These are phyloP conservation scores for Cyclotella sp. DNA, from an alignment of 108 stramenopile species.

Conservation along the genomic window DNA sequence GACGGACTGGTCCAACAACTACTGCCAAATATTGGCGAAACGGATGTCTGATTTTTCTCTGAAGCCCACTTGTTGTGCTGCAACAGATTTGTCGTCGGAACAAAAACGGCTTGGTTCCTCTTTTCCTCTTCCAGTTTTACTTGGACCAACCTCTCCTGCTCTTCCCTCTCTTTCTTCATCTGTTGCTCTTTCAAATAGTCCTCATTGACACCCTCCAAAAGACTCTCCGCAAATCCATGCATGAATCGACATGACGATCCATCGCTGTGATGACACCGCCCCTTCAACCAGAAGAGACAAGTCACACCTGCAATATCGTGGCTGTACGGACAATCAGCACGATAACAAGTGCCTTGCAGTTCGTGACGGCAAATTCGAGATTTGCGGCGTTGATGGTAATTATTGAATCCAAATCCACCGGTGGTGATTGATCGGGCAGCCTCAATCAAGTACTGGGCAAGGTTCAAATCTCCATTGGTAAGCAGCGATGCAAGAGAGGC, in stretches of 20 bases:
- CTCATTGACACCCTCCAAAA: conserved; percentile 57
- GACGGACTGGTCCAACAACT: conserved; percentile 9
- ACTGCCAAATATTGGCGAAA: conserved; percentile 18
- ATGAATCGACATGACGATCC: conserved; percentile 61
- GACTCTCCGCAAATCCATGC: conserved; percentile 72
- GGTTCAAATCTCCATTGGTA: conserved; percentile 69
- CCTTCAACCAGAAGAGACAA: conserved; percentile 82
- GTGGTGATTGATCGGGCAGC: conserved; percentile 65
- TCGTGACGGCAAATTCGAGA: conserved; percentile 72
- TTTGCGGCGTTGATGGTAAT: conserved; percentile 7
- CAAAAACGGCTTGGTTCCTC: conserved; percentile 1
- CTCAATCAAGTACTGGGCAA: conserved; percentile 80
- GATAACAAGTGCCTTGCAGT: conserved; percentile 76
- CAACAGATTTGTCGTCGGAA: conserved; percentile 27
- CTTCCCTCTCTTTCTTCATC: conserved; percentile 6
- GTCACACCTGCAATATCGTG: conserved; percentile 79
- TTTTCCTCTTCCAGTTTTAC: conserved; percentile 20
- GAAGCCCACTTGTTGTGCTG: conserved; percentile 29
- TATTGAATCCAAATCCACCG: background rate
- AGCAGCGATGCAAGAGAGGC: conserved; percentile 60
- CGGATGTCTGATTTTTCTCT: background rate
- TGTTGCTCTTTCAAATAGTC: conserved; percentile 31
- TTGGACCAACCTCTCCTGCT: background rate
- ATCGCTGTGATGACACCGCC: conserved; percentile 55
- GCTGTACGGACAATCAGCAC: conserved; percentile 79